Percentiles rank a stretch among this genome's conserved stretches.
phyloP scores from a whole-genome alignment of 805 yeast genomes.

The Metschnikowia santaceciliae region DNA sequence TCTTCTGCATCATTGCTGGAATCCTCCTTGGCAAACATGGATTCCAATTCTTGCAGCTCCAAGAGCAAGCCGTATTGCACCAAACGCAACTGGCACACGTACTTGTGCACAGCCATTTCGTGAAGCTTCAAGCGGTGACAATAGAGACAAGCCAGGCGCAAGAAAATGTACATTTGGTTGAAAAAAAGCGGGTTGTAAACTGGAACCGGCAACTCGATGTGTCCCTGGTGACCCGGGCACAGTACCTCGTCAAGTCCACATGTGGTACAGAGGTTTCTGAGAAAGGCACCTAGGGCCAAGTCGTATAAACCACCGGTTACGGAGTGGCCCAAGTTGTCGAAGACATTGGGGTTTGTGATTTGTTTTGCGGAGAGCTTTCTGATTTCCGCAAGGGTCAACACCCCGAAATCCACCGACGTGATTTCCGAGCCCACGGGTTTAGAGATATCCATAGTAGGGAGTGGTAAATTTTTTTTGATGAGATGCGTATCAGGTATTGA shows the following conservation, averaged over 20 bases:
- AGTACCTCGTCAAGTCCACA: slow-evolving; percentile 92
- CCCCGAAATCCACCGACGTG: slow-evolving; percentile 86
- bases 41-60: slow-evolving; percentile 73
- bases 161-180: slow-evolving; percentile 79
- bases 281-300: slow-evolving; percentile 90
- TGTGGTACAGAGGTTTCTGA: slow-evolving; percentile 83
- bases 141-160: slow-evolving; percentile 82
- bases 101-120: slow-evolving; percentile 66
- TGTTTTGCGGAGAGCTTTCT: slow-evolving; percentile 88
- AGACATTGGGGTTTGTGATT: slow-evolving; percentile 91
- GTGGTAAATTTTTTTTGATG: slow-evolving; percentile 8
- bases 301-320: slow-evolving; percentile 91
- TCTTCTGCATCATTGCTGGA: slow-evolving; percentile 38
- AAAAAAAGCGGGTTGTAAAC: slow-evolving; percentile 94
- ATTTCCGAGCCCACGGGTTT: slow-evolving; percentile 96
- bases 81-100: slow-evolving; percentile 70
- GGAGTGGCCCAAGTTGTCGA: slow-evolving; percentile 95
- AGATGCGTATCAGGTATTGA: slow-evolving; percentile 6
- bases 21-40: slow-evolving; percentile 40
- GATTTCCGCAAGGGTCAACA: slow-evolving; percentile 77
- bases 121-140: slow-evolving; percentile 83
- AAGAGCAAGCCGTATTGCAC: slow-evolving; percentile 85
- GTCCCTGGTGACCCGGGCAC: slow-evolving; percentile 99
- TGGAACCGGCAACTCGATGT: slow-evolving; percentile 92
- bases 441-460: slow-evolving; percentile 80